phyloP scores from a whole-genome alignment of 2,329 filamentous ascomycete species.

The Colletotrichum sp. region DNA sequence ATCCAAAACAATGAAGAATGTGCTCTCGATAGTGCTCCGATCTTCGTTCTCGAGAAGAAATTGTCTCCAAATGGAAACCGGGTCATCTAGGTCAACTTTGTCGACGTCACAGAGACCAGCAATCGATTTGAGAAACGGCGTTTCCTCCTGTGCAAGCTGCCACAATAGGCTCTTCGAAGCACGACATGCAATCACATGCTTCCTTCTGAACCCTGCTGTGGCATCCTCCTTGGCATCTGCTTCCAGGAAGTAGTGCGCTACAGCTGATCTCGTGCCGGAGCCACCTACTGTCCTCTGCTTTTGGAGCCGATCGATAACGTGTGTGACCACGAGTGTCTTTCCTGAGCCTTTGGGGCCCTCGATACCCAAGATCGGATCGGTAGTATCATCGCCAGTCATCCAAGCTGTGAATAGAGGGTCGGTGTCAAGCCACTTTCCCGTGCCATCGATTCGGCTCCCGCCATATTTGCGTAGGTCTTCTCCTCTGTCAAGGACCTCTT shows the following conservation, averaged over 20 bases:
- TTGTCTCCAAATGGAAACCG: neutral
- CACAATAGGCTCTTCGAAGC: constrained; percentile 23
- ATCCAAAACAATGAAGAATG: constrained; percentile 37
- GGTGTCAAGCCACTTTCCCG: neutral
- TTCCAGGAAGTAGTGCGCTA: neutral
- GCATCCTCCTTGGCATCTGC: neutral
- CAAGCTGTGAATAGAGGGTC: neutral
- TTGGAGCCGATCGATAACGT: neutral
- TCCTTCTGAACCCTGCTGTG: neutral
- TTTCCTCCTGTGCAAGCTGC: constrained; percentile 35
- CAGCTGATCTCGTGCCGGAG: neutral
- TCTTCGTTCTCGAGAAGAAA: constrained; percentile 31
- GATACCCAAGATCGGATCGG: neutral
- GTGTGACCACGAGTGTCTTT: neutral
- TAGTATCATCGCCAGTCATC: neutral
- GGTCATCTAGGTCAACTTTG: constrained; percentile 25
- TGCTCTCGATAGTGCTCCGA: constrained; percentile 29
- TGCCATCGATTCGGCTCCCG: neutral
- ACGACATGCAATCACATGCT: neutral
- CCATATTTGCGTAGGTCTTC: neutral
- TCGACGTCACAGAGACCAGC: constrained; percentile 29
- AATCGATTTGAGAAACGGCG: constrained; percentile 35
- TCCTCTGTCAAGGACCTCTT: neutral
- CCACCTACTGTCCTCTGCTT: neutral
- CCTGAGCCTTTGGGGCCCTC: neutral